Conservation (phyloP, 495 filamentous ascomycete species). For the Hyaloscypha finlandica region DNA sequence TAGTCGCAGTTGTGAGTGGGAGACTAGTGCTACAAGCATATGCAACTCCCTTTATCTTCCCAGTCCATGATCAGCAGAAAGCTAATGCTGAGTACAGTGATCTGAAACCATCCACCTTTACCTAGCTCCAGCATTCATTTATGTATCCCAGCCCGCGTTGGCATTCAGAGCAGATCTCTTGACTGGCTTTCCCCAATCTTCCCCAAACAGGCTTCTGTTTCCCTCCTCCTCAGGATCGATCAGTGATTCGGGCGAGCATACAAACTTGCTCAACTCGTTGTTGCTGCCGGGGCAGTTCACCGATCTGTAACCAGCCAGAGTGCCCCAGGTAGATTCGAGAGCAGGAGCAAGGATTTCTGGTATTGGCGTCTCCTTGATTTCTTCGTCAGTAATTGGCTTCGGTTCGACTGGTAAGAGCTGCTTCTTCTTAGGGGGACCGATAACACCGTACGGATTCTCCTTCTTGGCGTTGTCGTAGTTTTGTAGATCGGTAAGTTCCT, state of each 20-base stretch:
- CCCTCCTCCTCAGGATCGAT: constrained; percentile 5
- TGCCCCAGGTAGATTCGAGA: background rate
- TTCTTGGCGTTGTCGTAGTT: background rate
- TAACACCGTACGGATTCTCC: background rate
- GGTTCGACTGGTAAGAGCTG: background rate
- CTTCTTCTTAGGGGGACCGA: constrained; percentile 3
- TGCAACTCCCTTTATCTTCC: background rate
- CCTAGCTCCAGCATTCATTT: background rate
- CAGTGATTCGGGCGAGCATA: background rate
- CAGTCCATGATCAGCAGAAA: background rate
- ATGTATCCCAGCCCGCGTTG: background rate
- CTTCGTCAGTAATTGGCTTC: background rate
- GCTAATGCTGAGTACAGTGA: background rate
- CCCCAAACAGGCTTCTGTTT: background rate
- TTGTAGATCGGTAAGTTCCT: background rate
- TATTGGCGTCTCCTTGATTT: background rate
- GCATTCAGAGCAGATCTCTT: background rate
- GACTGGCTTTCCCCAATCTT: background rate
- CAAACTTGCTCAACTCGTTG: background rate
- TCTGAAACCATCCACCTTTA: background rate
- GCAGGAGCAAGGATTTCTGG: background rate
- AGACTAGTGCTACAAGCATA: background rate
- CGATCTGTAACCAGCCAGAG: background rate
- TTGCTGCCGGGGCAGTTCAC: background rate
- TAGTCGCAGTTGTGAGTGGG: background rate